Percentiles rank a stretch among this genome's conserved stretches.
phyloP scores from a whole-genome alignment of 2,329 filamentous ascomycete species.

The Penicillium sp. region DNA sequence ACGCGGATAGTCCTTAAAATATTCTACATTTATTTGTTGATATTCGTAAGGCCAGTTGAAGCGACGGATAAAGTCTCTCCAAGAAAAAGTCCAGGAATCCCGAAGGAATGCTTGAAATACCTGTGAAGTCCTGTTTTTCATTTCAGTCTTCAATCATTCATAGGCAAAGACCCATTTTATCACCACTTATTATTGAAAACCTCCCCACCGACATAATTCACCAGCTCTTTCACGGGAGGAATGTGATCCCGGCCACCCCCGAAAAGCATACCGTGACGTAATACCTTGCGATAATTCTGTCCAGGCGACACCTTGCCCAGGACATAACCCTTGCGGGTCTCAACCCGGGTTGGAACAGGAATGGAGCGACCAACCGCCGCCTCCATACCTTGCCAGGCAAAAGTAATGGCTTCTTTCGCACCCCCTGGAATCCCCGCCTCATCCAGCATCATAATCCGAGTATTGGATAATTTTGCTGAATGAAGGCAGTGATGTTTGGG shows the following conservation, averaged over 20 bases:
- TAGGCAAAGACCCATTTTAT: background rate
- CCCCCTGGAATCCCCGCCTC: slow-evolving; percentile 58
- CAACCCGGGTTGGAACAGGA: slow-evolving; percentile 56
- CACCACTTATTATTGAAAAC: slow-evolving; percentile 51
- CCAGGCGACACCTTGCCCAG: slow-evolving; percentile 59
- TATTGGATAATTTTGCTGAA: slow-evolving; percentile 53
- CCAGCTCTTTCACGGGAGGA: slow-evolving; percentile 51
- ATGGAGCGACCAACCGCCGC: slow-evolving; percentile 58
- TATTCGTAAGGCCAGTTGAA: too few relatives aligned
- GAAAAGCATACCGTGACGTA: slow-evolving; percentile 56
- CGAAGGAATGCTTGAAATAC: too few relatives aligned
- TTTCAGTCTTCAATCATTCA: too few relatives aligned
- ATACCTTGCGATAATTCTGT: slow-evolving; percentile 55
- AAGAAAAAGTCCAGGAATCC: too few relatives aligned
- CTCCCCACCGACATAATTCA: slow-evolving; percentile 53
- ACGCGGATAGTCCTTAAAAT: too few relatives aligned
- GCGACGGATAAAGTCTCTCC: too few relatives aligned
- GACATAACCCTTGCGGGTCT: slow-evolving; percentile 53
- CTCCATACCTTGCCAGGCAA: slow-evolving; percentile 64
- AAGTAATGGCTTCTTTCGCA: slow-evolving; percentile 62
- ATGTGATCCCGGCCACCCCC: slow-evolving; percentile 48
- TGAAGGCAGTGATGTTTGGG: slow-evolving; percentile 57
- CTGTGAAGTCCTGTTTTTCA: too few relatives aligned
- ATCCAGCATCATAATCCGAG: slow-evolving; percentile 57
- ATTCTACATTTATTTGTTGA: too few relatives aligned